Base-by-base conservation (phyloP, 257 asterid species). In the Petrea volubilis region DNA sequence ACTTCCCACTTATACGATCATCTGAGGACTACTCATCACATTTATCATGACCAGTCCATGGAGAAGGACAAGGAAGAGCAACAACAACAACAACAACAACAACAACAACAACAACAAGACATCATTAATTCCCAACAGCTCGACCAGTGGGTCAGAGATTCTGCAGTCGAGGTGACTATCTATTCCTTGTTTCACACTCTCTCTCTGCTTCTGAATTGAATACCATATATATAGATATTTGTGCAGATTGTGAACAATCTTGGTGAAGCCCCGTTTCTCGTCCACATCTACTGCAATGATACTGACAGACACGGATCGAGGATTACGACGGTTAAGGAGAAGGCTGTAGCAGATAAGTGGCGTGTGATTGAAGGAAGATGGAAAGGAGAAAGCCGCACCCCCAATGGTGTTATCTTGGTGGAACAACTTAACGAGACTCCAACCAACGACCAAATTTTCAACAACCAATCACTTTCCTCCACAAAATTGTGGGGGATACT, bases 401-500 rank as follows among this genome's bases (percentile, higher is more conserved):
- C 60, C 2, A 55, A 25, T 25, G 65, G 65, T 8, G 65, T 60
- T 34, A 60, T 60, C 47, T 2, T 60, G n/a, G 65, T 60, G 17
- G 65, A 60, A 60, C 28, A 60, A 60, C 65, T 60, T 18, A 17
- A 34, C 11, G 28, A 38, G 4, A 7, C 65, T 31, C 27, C 17
- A n/a, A 14, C 7, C 5, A 10, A 58, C 8, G 27, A 18, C 7
- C n/a, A 58, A 31, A 31, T 5, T 21, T 20, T 51, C 15, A 51
- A 21, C 20, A 51, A 51, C 20, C 17, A 23, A 9, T 25, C 60
- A 7, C 31, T 14, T 27, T 31, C 64, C 2, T 60, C 64, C 3
- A 58, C 66, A 31, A 60, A 60, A 34, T 34, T 60, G 17, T 60
- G 66, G 66, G 66, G 66, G 3, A 60, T 60, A 60, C 66, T 60